These are phyloP conservation scores for Violaceomyces palustris DNA, from an alignment of 1,284 basidiomycete genomes.

Conservation along the genomic window DNA sequence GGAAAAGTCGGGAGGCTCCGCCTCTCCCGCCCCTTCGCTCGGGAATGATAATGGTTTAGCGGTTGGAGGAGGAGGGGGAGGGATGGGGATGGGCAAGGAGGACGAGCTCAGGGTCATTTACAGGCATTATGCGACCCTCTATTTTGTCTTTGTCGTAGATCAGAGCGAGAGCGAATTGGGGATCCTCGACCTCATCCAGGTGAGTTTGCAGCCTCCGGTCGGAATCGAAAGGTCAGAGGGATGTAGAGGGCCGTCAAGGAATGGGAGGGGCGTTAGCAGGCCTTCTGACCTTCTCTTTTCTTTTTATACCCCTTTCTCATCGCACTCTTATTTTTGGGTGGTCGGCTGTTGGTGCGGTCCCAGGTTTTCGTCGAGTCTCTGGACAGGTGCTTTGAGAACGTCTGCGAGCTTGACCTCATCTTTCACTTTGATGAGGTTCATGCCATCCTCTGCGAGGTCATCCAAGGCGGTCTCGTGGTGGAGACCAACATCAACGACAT, in stretches of 20 bases:
- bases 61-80: too few relatives aligned
- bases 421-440: slow-evolving; percentile 99
- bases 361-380: slow-evolving; percentile 94
- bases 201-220: slow-evolving; percentile 56
- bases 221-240: too few relatives aligned
- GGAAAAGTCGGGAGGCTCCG: too few relatives aligned
- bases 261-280: not conserved
- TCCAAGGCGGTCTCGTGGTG: slow-evolving; percentile 94
- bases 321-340: too few relatives aligned
- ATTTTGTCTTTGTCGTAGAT: slow-evolving; percentile 96
- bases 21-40: too few relatives aligned
- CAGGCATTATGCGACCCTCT: slow-evolving; percentile 79
- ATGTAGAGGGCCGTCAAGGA: not conserved
- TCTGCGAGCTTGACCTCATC: slow-evolving; percentile 95
- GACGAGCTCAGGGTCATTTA: slow-evolving; percentile 50
- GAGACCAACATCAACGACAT: slow-evolving; percentile 96
- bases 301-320: too few relatives aligned
- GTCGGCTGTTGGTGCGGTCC: too few relatives aligned
- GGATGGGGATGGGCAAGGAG: too few relatives aligned
- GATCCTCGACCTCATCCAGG: slow-evolving; percentile 93
- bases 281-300: not conserved
- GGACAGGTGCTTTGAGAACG: slow-evolving; percentile 93
- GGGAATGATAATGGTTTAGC: not conserved
- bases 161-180: slow-evolving; percentile 91
- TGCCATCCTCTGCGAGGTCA: slow-evolving; percentile 86